Base-by-base conservation (phyloP, 2,329 filamentous ascomycete species). In the Calonectria multiphialidica region DNA sequence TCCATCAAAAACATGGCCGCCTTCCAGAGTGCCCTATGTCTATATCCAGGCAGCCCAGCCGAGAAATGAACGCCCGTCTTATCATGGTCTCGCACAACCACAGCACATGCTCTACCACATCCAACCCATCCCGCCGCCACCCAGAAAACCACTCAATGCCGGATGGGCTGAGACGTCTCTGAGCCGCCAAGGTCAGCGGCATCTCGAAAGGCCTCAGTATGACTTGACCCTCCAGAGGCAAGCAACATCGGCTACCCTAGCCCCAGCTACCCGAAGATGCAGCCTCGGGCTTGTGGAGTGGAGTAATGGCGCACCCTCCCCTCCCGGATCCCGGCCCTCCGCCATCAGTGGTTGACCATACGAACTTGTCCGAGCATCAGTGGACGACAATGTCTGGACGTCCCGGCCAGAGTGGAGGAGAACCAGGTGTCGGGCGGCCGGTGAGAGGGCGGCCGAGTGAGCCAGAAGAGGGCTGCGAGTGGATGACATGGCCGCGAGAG, bases 261-360 rank as follows among this genome's bases (percentile, higher is more conserved):
- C 69, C 57, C 62, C 37, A 72, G 65, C 72, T 77, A 72, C 71
- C 74, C 74, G 72, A 73, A 67, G 63, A 73, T 77, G 76, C 76
- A 75, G 72, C 73, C 71, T 63, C 72, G 77, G 77, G 72, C 68
- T 73, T 62, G 44, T 71, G 37, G 66, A 49, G 77, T 79, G 77
- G 75, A 79, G 75, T 61, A 73, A 77, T 77, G 77, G 77, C 75
- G 74, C 76, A 76, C 76, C 75, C 74, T 75, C 75, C 76, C 61
- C 67, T 47, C 64, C 57, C 61, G 66, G 40, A 40, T 71, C 70
- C 73, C 71, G 68, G 72, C 64, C 66, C 72, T 72, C 55, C 73
- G 68, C 76, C 68, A 57, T 71, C 72, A 68, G 71, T 72, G 71
- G 75, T 65, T 44, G 55, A 67, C 37, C 30, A 71, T 73, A 62